phyloP scores from a whole-genome alignment of 1,284 basidiomycete genomes.

The Ustilago hordei region DNA sequence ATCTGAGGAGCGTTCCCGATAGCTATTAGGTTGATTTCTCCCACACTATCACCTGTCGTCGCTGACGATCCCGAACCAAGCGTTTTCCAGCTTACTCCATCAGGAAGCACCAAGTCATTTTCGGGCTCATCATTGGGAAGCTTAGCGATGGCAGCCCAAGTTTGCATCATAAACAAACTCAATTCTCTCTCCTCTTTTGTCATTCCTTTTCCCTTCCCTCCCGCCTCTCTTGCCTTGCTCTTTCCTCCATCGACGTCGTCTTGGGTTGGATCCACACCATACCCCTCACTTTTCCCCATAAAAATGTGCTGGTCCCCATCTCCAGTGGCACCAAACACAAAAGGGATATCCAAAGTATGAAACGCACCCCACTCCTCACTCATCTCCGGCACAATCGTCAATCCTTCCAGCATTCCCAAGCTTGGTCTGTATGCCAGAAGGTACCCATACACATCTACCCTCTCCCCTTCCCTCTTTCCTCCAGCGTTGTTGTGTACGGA shows the following conservation, averaged over 20 bases:
- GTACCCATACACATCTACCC: conserved; percentile 36
- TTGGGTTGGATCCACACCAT: conserved; percentile 33
- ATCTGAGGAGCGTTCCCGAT: conserved; percentile 35
- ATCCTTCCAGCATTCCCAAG: conserved; percentile 21
- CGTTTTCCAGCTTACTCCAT: conserved; percentile 21
- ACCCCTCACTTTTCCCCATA: conserved; percentile 11
- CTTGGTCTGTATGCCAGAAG: conserved; percentile 43
- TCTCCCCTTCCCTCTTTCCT: neutral
- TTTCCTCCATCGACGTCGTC: neutral
- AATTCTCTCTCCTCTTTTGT: conserved; percentile 29
- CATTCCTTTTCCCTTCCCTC: conserved; percentile 14
- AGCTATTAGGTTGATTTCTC: conserved; percentile 21
- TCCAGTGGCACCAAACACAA: conserved; percentile 47
- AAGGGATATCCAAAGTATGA: conserved; percentile 50
- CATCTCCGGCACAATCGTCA: conserved; percentile 38
- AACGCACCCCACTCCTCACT: conserved; percentile 37
- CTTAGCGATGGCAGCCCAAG: conserved; percentile 35
- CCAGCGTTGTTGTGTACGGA: neutral
- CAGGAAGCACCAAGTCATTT: conserved; percentile 12
- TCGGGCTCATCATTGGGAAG: neutral
- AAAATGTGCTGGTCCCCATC: conserved; percentile 14
- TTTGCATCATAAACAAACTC: conserved; percentile 41
- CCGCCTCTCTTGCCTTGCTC: neutral
- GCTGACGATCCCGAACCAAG: neutral
- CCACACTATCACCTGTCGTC: neutral